Base-by-base conservation (phyloP, 2,329 filamentous ascomycete genomes). In the Colletotrichum orchidophilum region DNA sequence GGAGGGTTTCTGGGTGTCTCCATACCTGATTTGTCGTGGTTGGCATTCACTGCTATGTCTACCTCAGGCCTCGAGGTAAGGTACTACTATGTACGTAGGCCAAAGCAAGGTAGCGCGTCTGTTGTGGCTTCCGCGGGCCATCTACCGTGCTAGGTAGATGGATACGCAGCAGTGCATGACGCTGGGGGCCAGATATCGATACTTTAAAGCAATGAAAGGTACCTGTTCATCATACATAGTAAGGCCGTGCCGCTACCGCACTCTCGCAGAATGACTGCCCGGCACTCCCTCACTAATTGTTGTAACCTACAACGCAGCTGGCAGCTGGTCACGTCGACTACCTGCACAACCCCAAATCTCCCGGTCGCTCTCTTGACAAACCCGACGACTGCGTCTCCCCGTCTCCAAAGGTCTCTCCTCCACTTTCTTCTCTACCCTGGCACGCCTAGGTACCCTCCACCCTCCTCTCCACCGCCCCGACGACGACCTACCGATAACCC, bases 161-260 rank as follows among this genome's bases (percentile, higher is more conserved):
- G 26, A 11, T 52, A 24, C 49, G 21, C 15, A 18, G 13, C 18
- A 52, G 24, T 53, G 26, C 12, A 52, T 18, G 27, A 63, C n/a
- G 24, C 60, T 42, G 50, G 63, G 49, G 63, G 66, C 49, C 67
- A 15, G 63, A 62, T 70, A 63, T 53, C 21, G 29, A 61, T 55
- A 50, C 55, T 61, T 33, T 50, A 29, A 46, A 8, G 8, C 21
- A 9, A 46, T 21, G 7, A 8, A 24, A 53, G 49, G 26, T 24
- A 53, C 21, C 12, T 7, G 46, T n/a, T n/a, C n/a, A n/a, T n/a
- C n/a, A n/a, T n/a, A n/a, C n/a, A n/a, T n/a, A n/a, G n/a, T n/a
- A n/a, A 61, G 62, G 35, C 66, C 46, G 54, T 66, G 63, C 46
- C 29, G 55, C 62, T 50, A 54, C 39, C 18, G 13, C 26, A 3